Evolutionary conservation across 1,284 basidiomycete species (phyloP).

Genomic region (Amylostereum areolatum): DNA sequence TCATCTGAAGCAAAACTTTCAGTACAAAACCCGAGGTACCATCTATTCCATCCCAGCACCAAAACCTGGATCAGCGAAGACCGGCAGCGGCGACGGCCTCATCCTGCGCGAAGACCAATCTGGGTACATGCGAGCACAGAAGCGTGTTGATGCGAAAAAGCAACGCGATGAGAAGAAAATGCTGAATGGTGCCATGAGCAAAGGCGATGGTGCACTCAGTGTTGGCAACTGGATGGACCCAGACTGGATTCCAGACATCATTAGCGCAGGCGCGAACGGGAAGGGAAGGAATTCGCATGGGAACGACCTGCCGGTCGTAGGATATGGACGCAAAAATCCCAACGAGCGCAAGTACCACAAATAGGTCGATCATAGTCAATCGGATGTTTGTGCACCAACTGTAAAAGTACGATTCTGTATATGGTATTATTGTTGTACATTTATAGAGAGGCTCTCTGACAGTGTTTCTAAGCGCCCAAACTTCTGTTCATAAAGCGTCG

Average conservation of each 20-base stretch:
- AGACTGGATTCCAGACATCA: conserved; percentile 90
- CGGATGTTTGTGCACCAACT: not conserved
- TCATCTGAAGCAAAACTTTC: conserved; percentile 93
- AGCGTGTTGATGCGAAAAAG: conserved; percentile 64
- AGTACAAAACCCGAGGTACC: conserved; percentile 89
- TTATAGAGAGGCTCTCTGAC: conserved; percentile 6
- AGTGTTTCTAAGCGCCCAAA: conserved; percentile 45
- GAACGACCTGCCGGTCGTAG: conserved; percentile 74
- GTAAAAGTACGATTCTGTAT: not conserved
- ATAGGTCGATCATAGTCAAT: not conserved
- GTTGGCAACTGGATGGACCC: conserved; percentile 89
- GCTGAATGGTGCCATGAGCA: conserved; percentile 55
- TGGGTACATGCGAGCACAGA: conserved; percentile 80
- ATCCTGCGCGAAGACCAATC: conserved; percentile 89
- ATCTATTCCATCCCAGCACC: conserved; percentile 92
- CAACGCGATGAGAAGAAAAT: conserved; percentile 76
- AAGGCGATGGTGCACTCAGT: conserved; percentile 41
- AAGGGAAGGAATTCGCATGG: conserved; percentile 58
- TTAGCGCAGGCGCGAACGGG: conserved; percentile 68
- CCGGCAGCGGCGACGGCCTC: conserved; percentile 72
- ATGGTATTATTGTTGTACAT: conserved; percentile 19
- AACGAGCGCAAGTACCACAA: conserved; percentile 68
- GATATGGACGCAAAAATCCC: conserved; percentile 82
- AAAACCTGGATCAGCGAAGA: conserved; percentile 84
- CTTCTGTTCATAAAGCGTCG: conserved; percentile 92